Percentiles rank a stretch among this genome's conserved stretches.
phyloP scores from a whole-genome alignment of 345 rosid genomes.

The Capsella bursapastoris region DNA sequence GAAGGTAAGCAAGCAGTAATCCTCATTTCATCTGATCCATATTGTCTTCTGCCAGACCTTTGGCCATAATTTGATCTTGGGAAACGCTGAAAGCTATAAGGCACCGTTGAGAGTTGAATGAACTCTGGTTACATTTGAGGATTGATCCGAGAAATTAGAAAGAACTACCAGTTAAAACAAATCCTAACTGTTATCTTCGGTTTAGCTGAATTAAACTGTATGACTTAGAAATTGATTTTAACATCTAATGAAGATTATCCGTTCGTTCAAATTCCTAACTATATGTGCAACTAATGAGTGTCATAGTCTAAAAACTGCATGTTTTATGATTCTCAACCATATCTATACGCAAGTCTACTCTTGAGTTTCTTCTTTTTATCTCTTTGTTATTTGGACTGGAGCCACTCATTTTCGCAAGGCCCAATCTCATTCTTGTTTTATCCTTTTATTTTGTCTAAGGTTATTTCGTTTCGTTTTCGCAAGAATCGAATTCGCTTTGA shows the following conservation, averaged over 20 bases:
- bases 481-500: not conserved
- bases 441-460: not conserved
- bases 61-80: not conserved
- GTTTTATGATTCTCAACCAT: no score
- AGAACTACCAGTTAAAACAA: not conserved
- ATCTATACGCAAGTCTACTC: not conserved
- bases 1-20: no score
- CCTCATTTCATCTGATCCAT: no score
- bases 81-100: not conserved
- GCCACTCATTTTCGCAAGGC: not conserved
- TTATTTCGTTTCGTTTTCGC: not conserved
- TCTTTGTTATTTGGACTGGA: not conserved
- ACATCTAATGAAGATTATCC: no score
- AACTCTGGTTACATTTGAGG: not conserved
- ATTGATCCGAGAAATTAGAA: not conserved
- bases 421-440: not conserved
- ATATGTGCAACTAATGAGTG: no score
- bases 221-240: not conserved
- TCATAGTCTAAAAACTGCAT: no score
- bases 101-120: not conserved
- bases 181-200: no score
- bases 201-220: slow-evolving; percentile 2
- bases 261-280: no score
- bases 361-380: not conserved
- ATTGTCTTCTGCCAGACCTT: not conserved